phyloP scores from a whole-genome alignment of 306 rosid species.

The Medicago truncatula region DNA sequence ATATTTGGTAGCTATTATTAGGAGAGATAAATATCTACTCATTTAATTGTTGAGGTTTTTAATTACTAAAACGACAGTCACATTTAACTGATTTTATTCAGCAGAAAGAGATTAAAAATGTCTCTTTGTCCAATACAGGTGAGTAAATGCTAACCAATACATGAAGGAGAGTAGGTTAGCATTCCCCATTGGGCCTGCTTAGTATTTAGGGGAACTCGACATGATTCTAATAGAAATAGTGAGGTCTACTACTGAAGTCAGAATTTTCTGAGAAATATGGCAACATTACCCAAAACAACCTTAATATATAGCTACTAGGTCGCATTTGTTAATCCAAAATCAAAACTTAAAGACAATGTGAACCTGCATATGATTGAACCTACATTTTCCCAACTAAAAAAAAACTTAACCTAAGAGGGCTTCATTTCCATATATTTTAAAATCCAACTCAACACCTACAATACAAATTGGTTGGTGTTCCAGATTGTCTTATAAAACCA shows the following conservation, averaged over 20 bases:
- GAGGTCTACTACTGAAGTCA: conserved; percentile 13
- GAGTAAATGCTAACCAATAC: neutral
- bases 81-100: too few relatives aligned
- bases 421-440: conserved; percentile 10
- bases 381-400: conserved; percentile 22
- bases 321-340: too few relatives aligned
- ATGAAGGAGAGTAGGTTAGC: neutral
- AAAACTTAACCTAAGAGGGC: conserved; percentile 12
- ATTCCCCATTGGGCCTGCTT: neutral
- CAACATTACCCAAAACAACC: conserved; percentile 9
- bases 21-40: too few relatives aligned
- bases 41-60: too few relatives aligned
- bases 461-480: neutral
- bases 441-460: conserved; percentile 25
- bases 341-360: too few relatives aligned
- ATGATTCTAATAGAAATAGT: neutral
- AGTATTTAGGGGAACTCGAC: conserved; percentile 23
- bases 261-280: neutral
- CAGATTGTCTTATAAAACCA: neutral
- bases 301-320: neutral
- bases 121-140: too few relatives aligned
- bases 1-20: too few relatives aligned
- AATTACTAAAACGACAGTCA: too few relatives aligned
- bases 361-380: conserved; percentile 19
- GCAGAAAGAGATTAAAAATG: too few relatives aligned